These are phyloP conservation scores for Oenanthe sinensis DNA, from an alignment of 129 eudicot species.

Conservation along the genomic window DNA sequence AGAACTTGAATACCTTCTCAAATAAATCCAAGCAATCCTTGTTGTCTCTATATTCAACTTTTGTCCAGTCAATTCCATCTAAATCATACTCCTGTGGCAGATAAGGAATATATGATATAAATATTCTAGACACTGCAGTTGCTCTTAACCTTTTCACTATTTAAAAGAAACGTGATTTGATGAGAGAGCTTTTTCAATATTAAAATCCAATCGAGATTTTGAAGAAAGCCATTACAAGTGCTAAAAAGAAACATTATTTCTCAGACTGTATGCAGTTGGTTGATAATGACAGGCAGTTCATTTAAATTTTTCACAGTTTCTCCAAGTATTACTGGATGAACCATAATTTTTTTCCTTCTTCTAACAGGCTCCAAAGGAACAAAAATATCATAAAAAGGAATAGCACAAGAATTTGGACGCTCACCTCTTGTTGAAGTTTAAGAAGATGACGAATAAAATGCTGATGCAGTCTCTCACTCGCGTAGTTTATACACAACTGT, in stretches of 20 bases:
- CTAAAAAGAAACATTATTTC: not conserved
- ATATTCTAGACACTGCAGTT: not conserved
- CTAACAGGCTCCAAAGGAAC: not conserved
- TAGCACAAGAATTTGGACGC: not conserved
- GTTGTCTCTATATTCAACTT: slow-evolving; percentile 82
- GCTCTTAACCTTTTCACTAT: not conserved
- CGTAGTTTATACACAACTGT: slow-evolving; percentile 84
- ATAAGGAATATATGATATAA: not conserved
- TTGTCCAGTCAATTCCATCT: slow-evolving; percentile 91
- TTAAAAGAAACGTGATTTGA: not conserved
- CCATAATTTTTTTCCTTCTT: not conserved
- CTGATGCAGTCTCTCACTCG: slow-evolving; percentile 91
- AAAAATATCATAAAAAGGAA: not conserved
- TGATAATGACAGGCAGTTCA: not conserved
- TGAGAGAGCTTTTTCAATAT: not conserved
- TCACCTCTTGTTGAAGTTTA: slow-evolving; percentile 91
- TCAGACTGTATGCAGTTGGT: not conserved
- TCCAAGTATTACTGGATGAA: not conserved
- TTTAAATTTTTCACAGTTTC: not conserved
- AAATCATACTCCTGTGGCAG: slow-evolving; percentile 61
- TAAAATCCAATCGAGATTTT: not conserved
- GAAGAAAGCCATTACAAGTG: not conserved
- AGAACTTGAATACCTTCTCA: slow-evolving; percentile 56
- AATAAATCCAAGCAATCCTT: slow-evolving; percentile 83
- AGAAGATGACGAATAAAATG: slow-evolving; percentile 79